Percentiles rank a stretch among this genome's conserved stretches.
These are phyloP conservation scores for Boletus barrowsii DNA, from an alignment of 768 basidiomycete genomes.

Conservation along the genomic window DNA sequence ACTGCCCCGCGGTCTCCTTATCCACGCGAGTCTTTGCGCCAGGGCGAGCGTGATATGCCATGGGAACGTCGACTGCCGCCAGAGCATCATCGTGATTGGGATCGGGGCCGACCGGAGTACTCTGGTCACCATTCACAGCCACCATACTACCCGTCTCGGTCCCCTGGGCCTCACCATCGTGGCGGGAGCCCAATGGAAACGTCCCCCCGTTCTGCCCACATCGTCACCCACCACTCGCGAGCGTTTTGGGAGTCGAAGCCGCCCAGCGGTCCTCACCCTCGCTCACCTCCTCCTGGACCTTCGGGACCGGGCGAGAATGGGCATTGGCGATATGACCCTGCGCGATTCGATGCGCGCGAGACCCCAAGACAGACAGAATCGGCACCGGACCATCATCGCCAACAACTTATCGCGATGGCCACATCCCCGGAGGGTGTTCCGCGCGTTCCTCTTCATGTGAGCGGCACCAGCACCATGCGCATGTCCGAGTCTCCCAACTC, in stretches of 20 bases:
- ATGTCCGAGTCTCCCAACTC: conserved; percentile 62
- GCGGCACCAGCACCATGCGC: conserved; percentile 34
- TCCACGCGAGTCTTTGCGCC: conserved; percentile 46
- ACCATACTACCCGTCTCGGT: conserved; percentile 33
- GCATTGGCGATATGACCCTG: conserved; percentile 61
- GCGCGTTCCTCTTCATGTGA: conserved; percentile 28
- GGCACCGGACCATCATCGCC: conserved; percentile 35
- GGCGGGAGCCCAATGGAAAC: conserved; percentile 53
- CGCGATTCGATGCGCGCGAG: conserved; percentile 49
- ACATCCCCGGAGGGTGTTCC: conserved; percentile 45
- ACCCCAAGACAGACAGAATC: conserved; percentile 30
- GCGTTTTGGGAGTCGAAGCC: conserved; percentile 66
- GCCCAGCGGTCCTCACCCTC: conserved; percentile 29
- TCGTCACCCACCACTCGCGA: conserved; percentile 30
- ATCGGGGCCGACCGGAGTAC: conserved; percentile 41
- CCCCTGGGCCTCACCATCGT: conserved; percentile 38
- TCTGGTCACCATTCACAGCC: conserved; percentile 30
- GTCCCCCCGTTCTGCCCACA: conserved; percentile 57
- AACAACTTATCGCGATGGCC: conserved; percentile 38
- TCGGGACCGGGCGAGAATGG: conserved; percentile 41
- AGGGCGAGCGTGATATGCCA: conserved; percentile 47
- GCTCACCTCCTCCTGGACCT: conserved; percentile 35
- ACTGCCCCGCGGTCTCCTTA: conserved; percentile 61
- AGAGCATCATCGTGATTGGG: conserved; percentile 53
- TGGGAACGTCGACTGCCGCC: conserved; percentile 62